These are phyloP conservation scores for Shiraia sp. DNA, from an alignment of 2,329 filamentous ascomycete species.

Conservation along the genomic window DNA sequence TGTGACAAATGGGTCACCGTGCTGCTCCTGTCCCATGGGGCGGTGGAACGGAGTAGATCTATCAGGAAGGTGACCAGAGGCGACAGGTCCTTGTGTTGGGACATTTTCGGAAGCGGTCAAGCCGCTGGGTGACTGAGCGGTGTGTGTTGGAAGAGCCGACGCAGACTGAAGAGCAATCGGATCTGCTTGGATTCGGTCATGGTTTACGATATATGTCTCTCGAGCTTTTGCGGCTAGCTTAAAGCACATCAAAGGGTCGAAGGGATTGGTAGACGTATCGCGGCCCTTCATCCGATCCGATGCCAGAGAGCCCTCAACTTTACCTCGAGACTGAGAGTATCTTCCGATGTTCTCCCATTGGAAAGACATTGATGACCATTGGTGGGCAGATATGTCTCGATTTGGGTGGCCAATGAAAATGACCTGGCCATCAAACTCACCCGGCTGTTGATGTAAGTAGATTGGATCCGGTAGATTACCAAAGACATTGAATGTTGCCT, in stretches of 20 bases:
- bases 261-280: conserved; percentile 40
- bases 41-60: background rate
- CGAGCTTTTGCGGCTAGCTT: conserved; percentile 48
- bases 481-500: conserved; percentile 45
- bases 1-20: conserved; percentile 36
- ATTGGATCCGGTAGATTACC: conserved; percentile 49
- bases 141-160: background rate
- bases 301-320: conserved; percentile 50
- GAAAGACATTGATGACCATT: conserved; percentile 47
- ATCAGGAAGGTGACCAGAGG: background rate
- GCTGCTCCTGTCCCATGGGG: conserved; percentile 11
- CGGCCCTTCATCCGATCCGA: conserved; percentile 45
- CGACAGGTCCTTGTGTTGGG: background rate
- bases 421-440: conserved; percentile 47
- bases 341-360: conserved; percentile 53
- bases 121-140: too few species aligned
- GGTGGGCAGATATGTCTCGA: conserved; percentile 52
- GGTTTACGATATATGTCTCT: conserved; percentile 17
- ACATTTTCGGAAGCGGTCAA: too few species aligned
- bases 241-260: conserved; percentile 48
- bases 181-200: conserved; percentile 10
- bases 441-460: conserved; percentile 38
- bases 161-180: background rate
- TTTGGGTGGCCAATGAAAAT: conserved; percentile 54
- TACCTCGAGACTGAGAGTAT: conserved; percentile 48